phyloP scores from a whole-genome alignment of 2,329 filamentous ascomycete species.

The Dendrostoma leiphaemia region DNA sequence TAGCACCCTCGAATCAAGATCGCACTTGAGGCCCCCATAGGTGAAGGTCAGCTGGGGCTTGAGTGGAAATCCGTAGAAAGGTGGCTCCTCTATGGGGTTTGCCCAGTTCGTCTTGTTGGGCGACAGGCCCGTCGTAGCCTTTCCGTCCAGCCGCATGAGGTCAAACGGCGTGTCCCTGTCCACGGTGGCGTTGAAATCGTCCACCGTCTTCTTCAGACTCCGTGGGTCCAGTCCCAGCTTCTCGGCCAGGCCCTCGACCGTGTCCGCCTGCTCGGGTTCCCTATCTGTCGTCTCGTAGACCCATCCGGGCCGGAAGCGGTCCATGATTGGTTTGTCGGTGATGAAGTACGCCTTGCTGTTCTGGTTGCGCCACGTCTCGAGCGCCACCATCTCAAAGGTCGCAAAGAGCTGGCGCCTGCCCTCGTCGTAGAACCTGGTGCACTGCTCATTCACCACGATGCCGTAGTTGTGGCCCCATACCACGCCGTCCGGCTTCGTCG shows the following conservation, averaged over 20 bases:
- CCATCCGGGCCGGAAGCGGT: slow-evolving; percentile 1
- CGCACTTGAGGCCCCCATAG: slow-evolving; percentile 4
- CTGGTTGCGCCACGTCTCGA: slow-evolving; percentile 2
- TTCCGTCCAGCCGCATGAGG: neutral
- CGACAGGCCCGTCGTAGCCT: neutral
- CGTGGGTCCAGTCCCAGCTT: neutral
- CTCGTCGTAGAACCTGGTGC: slow-evolving; percentile 37
- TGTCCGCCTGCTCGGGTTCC: slow-evolving; percentile 4
- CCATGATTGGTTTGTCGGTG: slow-evolving; percentile 1
- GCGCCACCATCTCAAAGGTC: slow-evolving; percentile 32
- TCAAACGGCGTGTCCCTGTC: neutral
- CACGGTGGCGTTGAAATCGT: slow-evolving; percentile 2
- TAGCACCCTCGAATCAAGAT: slow-evolving; percentile 1
- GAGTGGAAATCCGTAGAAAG: neutral
- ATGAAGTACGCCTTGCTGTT: slow-evolving; percentile 2
- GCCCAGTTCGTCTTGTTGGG: slow-evolving; percentile 6
- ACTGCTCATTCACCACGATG: slow-evolving; percentile 40
- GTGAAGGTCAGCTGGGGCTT: slow-evolving; percentile 5
- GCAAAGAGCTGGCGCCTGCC: slow-evolving; percentile 38
- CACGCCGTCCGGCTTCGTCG: neutral
- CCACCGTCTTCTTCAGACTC: neutral
- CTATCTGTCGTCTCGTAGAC: slow-evolving; percentile 3
- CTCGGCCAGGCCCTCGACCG: neutral
- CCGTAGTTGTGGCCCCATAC: slow-evolving; percentile 37
- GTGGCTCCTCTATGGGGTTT: neutral